phyloP scores from a whole-genome alignment of 2,329 filamentous ascomycete species.

The Xylaria hypoxylon region DNA sequence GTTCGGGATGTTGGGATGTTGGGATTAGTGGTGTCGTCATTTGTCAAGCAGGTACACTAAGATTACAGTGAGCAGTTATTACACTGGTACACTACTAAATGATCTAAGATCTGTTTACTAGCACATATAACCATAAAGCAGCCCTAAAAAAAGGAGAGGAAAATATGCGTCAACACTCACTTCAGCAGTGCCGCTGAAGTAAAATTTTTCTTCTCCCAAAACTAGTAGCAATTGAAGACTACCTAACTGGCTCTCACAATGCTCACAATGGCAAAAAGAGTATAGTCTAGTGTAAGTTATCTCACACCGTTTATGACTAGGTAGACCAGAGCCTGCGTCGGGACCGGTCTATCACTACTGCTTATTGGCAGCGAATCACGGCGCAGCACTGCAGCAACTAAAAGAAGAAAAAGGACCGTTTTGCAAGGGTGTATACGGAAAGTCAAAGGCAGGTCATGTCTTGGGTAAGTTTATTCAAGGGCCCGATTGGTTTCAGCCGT shows the following conservation, averaged over 20 bases:
- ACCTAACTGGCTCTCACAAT: background rate
- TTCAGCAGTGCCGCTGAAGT: background rate
- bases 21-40: slow-evolving; percentile 22
- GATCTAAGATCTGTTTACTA: background rate
- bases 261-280: background rate
- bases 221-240: background rate
- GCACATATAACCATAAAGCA: too few relatives aligned
- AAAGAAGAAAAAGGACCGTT: slow-evolving; percentile 7
- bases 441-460: slow-evolving; percentile 11
- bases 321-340: background rate
- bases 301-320: slow-evolving; percentile 7
- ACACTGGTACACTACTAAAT: too few relatives aligned
- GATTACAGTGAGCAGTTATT: background rate
- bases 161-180: too few relatives aligned
- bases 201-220: background rate
- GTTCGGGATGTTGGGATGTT: too few relatives aligned
- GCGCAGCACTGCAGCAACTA: background rate
- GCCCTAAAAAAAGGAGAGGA: too few relatives aligned
- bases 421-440: background rate
- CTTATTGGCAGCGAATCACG: slow-evolving; percentile 23
- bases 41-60: slow-evolving; percentile 14
- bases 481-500: slow-evolving; percentile 11
- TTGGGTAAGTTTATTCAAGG: slow-evolving; percentile 9
- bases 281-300: background rate
- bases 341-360: background rate